Percentiles rank a stretch among this genome's conserved stretches.
Conservation (phyloP, 768 basidiomycete species). For the Lactarius tabidus region DNA sequence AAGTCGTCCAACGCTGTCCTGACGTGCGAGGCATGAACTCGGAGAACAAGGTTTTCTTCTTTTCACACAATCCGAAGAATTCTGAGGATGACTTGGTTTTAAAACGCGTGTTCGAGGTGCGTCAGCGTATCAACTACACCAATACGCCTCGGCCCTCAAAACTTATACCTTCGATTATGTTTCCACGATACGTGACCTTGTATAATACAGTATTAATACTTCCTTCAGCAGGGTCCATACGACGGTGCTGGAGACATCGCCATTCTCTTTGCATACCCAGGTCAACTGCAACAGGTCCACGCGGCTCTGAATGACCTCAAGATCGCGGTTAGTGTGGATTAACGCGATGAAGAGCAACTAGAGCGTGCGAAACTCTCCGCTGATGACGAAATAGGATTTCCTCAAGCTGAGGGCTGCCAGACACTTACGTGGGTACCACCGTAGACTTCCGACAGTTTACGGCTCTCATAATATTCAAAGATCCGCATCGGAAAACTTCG, state of each 20-base stretch:
- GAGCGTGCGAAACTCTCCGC: constrained; percentile 45
- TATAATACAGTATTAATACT: no score
- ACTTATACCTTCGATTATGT: constrained; percentile 28
- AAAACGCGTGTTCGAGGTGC: constrained; percentile 62
- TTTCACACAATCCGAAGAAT: constrained; percentile 62
- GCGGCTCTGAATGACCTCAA: constrained; percentile 39
- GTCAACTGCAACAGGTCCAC: constrained; percentile 45
- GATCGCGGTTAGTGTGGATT: constrained; percentile 64
- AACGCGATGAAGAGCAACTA: constrained; percentile 60
- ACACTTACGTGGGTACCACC: constrained; percentile 42
- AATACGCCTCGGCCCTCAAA: not conserved
- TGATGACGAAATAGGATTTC: constrained; percentile 38
- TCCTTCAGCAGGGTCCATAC: constrained; percentile 51
- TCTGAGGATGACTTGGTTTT: constrained; percentile 56
- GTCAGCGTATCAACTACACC: constrained; percentile 2
- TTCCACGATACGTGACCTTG: constrained; percentile 49
- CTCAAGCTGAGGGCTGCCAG: constrained; percentile 50
- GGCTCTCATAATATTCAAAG: constrained; percentile 32
- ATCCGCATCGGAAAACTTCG: constrained; percentile 66
- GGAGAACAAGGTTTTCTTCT: constrained; percentile 61
- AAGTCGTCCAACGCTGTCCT: constrained; percentile 46
- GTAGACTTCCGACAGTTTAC: not conserved
- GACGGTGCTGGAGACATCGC: constrained; percentile 47
- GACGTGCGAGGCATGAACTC: constrained; percentile 60
- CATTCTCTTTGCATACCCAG: constrained; percentile 51